Evolutionary conservation across 352 stramenopile species (phyloP).

Genomic region (Phytophthora hybrid): DNA sequence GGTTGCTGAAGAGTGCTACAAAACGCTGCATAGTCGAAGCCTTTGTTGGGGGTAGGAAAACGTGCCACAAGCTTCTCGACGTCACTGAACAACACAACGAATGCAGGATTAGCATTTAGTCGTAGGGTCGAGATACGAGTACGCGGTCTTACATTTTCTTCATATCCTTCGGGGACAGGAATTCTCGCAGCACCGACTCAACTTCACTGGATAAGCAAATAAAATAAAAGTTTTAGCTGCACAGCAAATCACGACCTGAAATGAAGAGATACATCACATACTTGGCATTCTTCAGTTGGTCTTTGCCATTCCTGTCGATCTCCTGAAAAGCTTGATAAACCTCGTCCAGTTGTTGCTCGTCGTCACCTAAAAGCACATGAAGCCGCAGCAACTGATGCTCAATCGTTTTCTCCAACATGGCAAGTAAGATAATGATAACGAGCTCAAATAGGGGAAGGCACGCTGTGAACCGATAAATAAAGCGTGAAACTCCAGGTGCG

Average conservation of each 20-base stretch:
- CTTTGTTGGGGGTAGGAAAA: conserved; percentile 2
- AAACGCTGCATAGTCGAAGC: conserved; percentile 44
- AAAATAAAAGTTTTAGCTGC: neutral
- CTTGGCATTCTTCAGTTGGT: conserved; percentile 25
- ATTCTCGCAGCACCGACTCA: conserved; percentile 9
- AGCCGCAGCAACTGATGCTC: conserved; percentile 33
- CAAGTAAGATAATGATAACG: neutral
- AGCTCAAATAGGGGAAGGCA: neutral
- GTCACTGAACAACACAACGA: conserved; percentile 18
- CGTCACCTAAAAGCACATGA: conserved; percentile 32
- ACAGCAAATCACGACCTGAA: neutral
- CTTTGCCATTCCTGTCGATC: conserved; percentile 12
- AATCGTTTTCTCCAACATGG: conserved; percentile 12
- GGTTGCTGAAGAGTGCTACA: conserved; percentile 33
- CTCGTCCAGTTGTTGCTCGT: conserved; percentile 62
- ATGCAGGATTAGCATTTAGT: neutral
- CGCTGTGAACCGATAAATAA: too few species aligned
- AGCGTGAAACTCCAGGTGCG: neutral
- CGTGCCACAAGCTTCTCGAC: conserved; percentile 8
- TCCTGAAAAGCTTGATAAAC: conserved; percentile 34
- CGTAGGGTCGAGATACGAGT: conserved; percentile 1
- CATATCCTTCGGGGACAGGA: conserved; percentile 20
- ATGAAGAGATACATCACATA: neutral
- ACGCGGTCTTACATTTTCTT: conserved; percentile 30
- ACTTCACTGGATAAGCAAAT: conserved; percentile 14